phyloP scores from a whole-genome alignment of 2,329 filamentous ascomycete species.

The Pseudogymnoascus sp. region DNA sequence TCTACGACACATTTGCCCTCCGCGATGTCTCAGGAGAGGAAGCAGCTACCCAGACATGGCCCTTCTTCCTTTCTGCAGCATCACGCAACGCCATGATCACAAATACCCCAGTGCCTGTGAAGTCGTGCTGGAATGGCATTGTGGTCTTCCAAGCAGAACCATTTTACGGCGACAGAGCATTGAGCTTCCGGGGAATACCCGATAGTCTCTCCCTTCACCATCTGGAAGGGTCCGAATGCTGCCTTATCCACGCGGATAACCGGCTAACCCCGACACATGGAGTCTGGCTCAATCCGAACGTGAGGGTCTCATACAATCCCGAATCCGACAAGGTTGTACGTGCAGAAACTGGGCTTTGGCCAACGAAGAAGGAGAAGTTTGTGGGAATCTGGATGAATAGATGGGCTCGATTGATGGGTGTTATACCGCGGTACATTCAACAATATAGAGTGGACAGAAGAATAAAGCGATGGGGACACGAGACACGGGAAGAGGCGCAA shows the following conservation, averaged over 20 bases:
- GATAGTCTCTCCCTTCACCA: conserved; percentile 55
- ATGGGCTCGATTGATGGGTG: conserved; percentile 38
- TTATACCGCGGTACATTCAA: conserved; percentile 26
- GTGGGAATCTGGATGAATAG: conserved; percentile 53
- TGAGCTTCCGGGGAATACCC: conserved; percentile 57
- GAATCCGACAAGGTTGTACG: conserved; percentile 46
- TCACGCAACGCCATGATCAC: conserved; percentile 48
- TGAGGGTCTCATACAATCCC: conserved; percentile 57
- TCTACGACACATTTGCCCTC: conserved; percentile 58
- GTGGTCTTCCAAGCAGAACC: conserved; percentile 46
- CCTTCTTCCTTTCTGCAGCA: conserved; percentile 44
- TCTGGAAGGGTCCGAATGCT: conserved; percentile 73
- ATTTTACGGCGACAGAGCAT: conserved; percentile 35
- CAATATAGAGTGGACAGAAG: conserved; percentile 19
- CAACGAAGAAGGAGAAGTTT: conserved; percentile 35
- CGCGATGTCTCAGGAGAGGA: conserved; percentile 45
- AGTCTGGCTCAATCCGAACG: conserved; percentile 61
- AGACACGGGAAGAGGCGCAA: conserved; percentile 30
- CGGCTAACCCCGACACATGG: conserved; percentile 33
- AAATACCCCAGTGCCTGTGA: conserved; percentile 43
- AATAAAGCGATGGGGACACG: conserved; percentile 21
- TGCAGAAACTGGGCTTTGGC: conserved; percentile 24
- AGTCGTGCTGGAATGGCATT: conserved; percentile 52
- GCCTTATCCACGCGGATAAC: conserved; percentile 64
- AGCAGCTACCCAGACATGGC: conserved; percentile 48